phyloP scores from a whole-genome alignment of 2,329 filamentous ascomycete species.

The Paraphaeosphaeria minitans region DNA sequence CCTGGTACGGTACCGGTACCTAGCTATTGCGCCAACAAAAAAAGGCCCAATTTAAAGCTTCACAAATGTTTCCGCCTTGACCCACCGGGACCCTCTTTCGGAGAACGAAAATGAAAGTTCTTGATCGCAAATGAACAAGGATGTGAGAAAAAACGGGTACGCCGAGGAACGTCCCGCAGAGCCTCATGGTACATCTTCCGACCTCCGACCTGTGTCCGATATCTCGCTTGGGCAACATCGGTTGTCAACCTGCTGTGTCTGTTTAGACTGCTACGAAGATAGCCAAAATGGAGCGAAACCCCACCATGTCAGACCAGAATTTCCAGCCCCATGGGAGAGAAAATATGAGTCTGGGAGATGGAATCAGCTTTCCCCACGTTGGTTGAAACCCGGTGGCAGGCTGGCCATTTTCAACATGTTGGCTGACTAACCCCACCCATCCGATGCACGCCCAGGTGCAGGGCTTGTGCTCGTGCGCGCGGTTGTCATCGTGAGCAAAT shows the following conservation, averaged over 20 bases:
- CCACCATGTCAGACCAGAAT: constrained; percentile 1
- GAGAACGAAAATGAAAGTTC: constrained; percentile 4
- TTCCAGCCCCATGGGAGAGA: background rate
- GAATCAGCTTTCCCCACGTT: background rate
- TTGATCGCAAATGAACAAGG: constrained; percentile 2
- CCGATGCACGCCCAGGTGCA: background rate
- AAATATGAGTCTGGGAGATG: background rate
- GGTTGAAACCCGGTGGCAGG: background rate
- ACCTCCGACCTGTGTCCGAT: constrained; percentile 6
- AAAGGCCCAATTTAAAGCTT: background rate
- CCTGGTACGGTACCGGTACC: too few relatives aligned
- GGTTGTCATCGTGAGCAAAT: constrained; percentile 6
- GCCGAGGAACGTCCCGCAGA: constrained; percentile 8
- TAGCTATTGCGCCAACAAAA: constrained; percentile 7
- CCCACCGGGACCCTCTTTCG: constrained; percentile 6
- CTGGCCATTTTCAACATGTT: background rate
- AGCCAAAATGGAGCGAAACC: background rate
- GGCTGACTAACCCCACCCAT: constrained; percentile 1
- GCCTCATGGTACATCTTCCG: constrained; percentile 7
- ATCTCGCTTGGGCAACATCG: constrained; percentile 7
- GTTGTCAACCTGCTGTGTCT: background rate
- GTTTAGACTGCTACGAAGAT: background rate
- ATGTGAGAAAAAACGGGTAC: background rate
- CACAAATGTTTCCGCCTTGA: background rate
- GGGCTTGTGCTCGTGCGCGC: constrained; percentile 7